Evolutionary conservation across 257 asterid species (phyloP), one percentile per base, ranked within the genome.

Genomic region (Henckelia pumila): DNA sequence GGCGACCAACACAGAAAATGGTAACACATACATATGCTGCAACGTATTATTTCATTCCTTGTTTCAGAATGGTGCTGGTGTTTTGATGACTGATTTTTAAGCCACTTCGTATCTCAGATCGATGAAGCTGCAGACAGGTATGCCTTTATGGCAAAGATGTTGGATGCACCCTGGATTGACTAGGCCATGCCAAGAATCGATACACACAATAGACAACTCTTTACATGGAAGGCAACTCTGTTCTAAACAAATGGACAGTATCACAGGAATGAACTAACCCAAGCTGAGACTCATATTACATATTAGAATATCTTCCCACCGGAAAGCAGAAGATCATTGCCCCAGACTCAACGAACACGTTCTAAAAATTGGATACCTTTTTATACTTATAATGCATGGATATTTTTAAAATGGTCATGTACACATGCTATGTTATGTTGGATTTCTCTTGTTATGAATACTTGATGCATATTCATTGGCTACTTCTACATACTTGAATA

Each of bases 51-150:
- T 44, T n/a, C n/a, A 22, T 77, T 56, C 23, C 35, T 30, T 21
- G 8, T 35, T 0, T 61, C 33, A 2, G 19, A 17, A 25, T 64
- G 22, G 9, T 56, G 49, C 20, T 53, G 13, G 30, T 64, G 60
- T 56, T 35, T 14, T 6, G 44, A 35, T 60, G 17, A 28, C 47
- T 19, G 53, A n/a, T 28, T 61, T 69, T 13, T 44, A 44, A 61
- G 66, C 56, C 11, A 26, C 20, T 67, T 53, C 66, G 52, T 44
- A 4, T 30, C 22, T 22, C 81, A 92, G 96, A 89, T 89, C 57
- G 96, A 87, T 59, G 95, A 83, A 79, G 88, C 96, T 50, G 96
- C 89, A n/a, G 98, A 89, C 61, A 81, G 86, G 55, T 92, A 83
- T 22, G 85, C 84, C 4, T 92, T 92, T 83, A 87, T 92, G 96